phyloP scores from a whole-genome alignment of 2,329 filamentous ascomycete species.

The Hymenoscyphus infarciens region DNA sequence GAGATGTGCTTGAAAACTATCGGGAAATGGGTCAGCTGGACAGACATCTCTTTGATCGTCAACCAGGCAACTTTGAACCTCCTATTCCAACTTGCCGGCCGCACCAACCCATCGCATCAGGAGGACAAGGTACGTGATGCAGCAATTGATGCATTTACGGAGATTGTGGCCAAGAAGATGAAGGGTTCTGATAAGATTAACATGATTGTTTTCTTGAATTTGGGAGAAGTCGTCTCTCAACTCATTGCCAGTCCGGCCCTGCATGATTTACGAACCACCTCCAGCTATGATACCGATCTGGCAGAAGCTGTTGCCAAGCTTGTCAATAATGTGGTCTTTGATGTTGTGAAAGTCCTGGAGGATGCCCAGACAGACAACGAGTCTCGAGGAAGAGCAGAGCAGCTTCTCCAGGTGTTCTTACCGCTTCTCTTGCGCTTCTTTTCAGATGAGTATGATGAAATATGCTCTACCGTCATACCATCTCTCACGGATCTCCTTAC shows the following conservation, averaged over 20 bases:
- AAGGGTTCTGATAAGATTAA: constrained; percentile 88
- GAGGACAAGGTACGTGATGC: constrained; percentile 83
- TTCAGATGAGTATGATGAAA: constrained; percentile 95
- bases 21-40: constrained; percentile 98
- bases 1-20: constrained; percentile 90
- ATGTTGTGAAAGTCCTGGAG: constrained; percentile 84
- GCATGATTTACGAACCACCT: constrained; percentile 72
- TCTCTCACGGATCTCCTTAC: constrained; percentile 89
- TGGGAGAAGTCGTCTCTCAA: constrained; percentile 80
- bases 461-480: constrained; percentile 93
- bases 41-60: constrained; percentile 90
- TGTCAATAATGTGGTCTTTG: constrained; percentile 83
- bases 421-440: constrained; percentile 91
- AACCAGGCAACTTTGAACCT: constrained; percentile 83
- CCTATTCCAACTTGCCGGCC: constrained; percentile 83
- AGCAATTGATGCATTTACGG: constrained; percentile 90
- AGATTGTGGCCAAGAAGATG: constrained; percentile 99
- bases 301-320: constrained; percentile 94
- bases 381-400: constrained; percentile 71
- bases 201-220: constrained; percentile 85
- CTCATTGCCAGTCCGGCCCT: constrained; percentile 81
- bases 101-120: constrained; percentile 55
- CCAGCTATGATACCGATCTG: constrained; percentile 90
- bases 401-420: constrained; percentile 77
- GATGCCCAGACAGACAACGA: constrained; percentile 57